Percentiles rank a stretch among this genome's conserved stretches.
These are phyloP conservation scores for Anisodus acutangulus DNA, from an alignment of 257 asterid species.

Conservation along the genomic window DNA sequence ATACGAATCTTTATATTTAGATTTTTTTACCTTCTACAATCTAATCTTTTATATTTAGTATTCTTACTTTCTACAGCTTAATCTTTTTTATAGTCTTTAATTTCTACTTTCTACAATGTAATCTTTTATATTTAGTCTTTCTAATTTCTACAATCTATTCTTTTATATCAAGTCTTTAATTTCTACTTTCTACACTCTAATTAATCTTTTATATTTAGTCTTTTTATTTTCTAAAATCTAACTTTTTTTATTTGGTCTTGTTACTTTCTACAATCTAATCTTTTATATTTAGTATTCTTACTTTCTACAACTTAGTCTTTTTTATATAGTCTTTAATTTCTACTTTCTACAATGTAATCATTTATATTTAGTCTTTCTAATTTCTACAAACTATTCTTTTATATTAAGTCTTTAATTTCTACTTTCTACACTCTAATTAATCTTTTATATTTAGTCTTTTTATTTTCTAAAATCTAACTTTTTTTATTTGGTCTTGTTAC, in stretches of 20 bases:
- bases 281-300: not conserved
- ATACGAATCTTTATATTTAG: not conserved
- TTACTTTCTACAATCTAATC: too few relatives aligned
- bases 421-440: too few relatives aligned
- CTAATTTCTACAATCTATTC: not conserved
- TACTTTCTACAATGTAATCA: not conserved
- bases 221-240: too few relatives aligned
- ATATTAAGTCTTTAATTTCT: too few relatives aligned
- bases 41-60: not conserved
- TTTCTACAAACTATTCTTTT: not conserved
- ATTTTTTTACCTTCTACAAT: not conserved
- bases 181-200: too few relatives aligned
- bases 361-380: not conserved
- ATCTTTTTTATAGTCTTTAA: not conserved
- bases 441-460: too few relatives aligned
- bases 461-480: too few relatives aligned
- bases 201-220: too few relatives aligned
- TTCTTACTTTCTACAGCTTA: not conserved
- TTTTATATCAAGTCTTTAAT: too few relatives aligned
- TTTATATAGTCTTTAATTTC: not conserved
- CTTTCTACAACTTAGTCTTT: not conserved
- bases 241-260: too few relatives aligned
- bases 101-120: not conserved
- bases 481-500: too few relatives aligned
- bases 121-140: not conserved